These are phyloP conservation scores for Diaporthe nobilis DNA, from an alignment of 2,329 filamentous ascomycete species.

Conservation along the genomic window DNA sequence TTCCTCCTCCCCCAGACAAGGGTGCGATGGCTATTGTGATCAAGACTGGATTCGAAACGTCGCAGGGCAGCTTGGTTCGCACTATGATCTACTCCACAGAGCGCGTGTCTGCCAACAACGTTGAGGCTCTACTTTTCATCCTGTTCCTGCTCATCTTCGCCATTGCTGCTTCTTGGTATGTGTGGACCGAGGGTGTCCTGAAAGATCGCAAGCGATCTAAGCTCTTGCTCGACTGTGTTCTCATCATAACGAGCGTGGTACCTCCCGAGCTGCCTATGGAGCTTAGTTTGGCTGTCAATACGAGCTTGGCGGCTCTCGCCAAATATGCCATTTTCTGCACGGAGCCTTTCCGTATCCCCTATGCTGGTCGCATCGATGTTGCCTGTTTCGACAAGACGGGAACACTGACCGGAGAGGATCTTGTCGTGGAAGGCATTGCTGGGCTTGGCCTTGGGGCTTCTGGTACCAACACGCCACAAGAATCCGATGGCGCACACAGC, in stretches of 20 bases:
- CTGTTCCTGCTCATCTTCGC: conserved; percentile 97
- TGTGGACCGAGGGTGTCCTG: conserved; percentile 96
- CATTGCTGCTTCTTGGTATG: conserved; percentile 97
- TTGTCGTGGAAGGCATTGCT: conserved; percentile 97
- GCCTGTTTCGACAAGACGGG: conserved; percentile 99
- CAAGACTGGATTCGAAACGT: conserved; percentile 99
- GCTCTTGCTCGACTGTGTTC: conserved; percentile 95
- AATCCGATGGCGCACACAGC: conserved; percentile 86
- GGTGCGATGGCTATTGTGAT: conserved; percentile 94
- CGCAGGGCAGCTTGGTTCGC: conserved; percentile 95
- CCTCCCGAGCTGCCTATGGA: conserved; percentile 99
- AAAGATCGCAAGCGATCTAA: conserved; percentile 98
- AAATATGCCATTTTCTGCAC: conserved; percentile 99
- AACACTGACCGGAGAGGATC: conserved; percentile 94
- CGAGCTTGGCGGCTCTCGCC: conserved; percentile 92
- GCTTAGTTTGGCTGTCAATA: conserved; percentile 96
- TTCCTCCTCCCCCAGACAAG: conserved; percentile 89
- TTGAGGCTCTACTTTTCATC: conserved; percentile 96
- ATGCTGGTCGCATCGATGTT: conserved; percentile 93
- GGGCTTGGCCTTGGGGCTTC: conserved; percentile 79
- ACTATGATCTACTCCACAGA: conserved; percentile 99
- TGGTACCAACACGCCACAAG: conserved; percentile 74
- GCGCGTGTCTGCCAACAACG: conserved; percentile 98
- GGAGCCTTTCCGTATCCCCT: conserved; percentile 98
- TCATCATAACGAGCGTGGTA: conserved; percentile 98